Conservation (phyloP, 1,284 basidiomycete species). For the Anthracocystis walkeri region DNA sequence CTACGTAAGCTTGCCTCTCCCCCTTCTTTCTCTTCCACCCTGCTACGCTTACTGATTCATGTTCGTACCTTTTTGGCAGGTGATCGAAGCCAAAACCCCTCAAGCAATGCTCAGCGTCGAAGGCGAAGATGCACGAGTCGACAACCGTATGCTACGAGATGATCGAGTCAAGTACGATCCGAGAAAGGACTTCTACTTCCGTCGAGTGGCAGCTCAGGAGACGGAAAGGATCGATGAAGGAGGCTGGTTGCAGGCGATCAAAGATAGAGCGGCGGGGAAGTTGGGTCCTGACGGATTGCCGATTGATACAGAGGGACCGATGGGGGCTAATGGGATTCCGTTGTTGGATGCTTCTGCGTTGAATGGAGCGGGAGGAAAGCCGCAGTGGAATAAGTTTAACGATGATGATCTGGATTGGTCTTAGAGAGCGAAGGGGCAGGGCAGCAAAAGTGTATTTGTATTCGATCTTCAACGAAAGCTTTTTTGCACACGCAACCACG, state of each 20-base stretch:
- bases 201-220: constrained; percentile 42
- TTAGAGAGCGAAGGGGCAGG: constrained; percentile 10
- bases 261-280: constrained; percentile 49
- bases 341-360: constrained; percentile 28
- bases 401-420: constrained; percentile 66
- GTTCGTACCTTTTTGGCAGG: constrained; percentile 72
- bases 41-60: not conserved
- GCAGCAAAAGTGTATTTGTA: constrained; percentile 15
- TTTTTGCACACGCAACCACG: no score
- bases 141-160: constrained; percentile 82
- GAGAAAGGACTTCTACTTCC: constrained; percentile 73
- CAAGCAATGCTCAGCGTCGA: constrained; percentile 86
- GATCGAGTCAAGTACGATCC: constrained; percentile 75
- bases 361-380: not conserved
- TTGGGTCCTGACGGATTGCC: constrained; percentile 45
- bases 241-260: constrained; percentile 56
- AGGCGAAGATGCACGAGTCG: constrained; percentile 87
- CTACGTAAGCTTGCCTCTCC: constrained; percentile 75
- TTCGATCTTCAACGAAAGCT: constrained; percentile 1
- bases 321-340: constrained; percentile 35
- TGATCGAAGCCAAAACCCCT: constrained; percentile 91
- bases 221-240: constrained; percentile 64
- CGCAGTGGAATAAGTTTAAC: constrained; percentile 48
- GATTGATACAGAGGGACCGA: constrained; percentile 22
- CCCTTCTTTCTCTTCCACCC: not conserved